These are phyloP conservation scores for Stropharia rugosoannulata DNA, from an alignment of 768 basidiomycete species.

Conservation along the genomic window DNA sequence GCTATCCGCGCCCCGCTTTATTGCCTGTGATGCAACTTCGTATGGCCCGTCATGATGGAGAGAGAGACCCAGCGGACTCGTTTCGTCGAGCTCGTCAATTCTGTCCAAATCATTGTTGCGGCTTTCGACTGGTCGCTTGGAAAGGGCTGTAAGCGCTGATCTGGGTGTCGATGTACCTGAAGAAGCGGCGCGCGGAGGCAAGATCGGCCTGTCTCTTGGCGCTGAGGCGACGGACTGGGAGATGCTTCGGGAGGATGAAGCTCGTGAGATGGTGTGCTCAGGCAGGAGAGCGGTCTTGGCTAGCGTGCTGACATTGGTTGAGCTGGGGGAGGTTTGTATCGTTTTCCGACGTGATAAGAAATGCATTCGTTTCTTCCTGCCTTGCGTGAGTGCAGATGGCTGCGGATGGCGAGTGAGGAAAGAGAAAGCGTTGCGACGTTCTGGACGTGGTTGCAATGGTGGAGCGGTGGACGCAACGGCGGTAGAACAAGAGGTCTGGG, in stretches of 20 bases:
- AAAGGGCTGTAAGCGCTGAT: conserved; percentile 7
- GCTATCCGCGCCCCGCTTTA: conserved; percentile 14
- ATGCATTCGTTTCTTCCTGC: conserved; percentile 20
- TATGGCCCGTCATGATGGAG: conserved; percentile 79
- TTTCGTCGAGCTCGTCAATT: conserved; percentile 79
- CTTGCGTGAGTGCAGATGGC: conserved; percentile 9
- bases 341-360: conserved; percentile 24
- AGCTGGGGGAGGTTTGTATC: conserved; percentile 3
- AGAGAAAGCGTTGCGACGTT: not conserved
- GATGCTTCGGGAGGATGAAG: conserved; percentile 12
- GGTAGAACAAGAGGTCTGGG: not conserved
- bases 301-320: not conserved
- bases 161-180: conserved; percentile 20
- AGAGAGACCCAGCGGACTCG: conserved; percentile 61
- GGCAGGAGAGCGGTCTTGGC: not conserved
- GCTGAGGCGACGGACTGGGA: conserved; percentile 16
- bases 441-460: not conserved
- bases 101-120: conserved; percentile 50
- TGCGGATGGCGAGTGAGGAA: not conserved
- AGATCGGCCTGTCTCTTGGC: conserved; percentile 16
- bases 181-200: conserved; percentile 22
- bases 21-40: conserved; percentile 45
- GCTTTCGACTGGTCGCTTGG: conserved; percentile 4
- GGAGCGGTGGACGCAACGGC: conserved; percentile 2
- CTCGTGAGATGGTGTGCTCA: conserved; percentile 14